phyloP scores from a whole-genome alignment of 2,329 filamentous ascomycete genomes.

The Scortechinia acanthostroma region DNA sequence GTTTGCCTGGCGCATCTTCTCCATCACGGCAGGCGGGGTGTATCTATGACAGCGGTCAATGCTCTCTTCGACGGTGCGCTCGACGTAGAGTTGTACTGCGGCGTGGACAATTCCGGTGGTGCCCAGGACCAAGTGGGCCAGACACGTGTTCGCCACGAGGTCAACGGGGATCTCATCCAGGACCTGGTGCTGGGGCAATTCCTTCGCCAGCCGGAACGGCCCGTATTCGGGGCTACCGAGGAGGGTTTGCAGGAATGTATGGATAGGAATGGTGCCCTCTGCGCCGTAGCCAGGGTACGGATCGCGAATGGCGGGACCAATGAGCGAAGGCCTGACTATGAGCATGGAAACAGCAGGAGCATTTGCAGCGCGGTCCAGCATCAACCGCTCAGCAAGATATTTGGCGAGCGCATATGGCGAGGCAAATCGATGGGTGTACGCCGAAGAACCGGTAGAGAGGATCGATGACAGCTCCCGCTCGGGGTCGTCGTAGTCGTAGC shows the following conservation, averaged over 20 bases:
- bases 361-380: background rate
- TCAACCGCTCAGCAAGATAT: background rate
- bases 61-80: background rate
- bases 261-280: background rate
- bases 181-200: background rate
- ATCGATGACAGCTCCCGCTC: background rate
- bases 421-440: background rate
- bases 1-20: background rate
- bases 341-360: background rate
- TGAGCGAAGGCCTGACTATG: background rate
- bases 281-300: background rate
- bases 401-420: background rate
- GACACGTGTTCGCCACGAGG: background rate
- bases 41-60: background rate
- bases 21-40: background rate
- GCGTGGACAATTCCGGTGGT: background rate
- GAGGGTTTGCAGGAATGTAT: background rate
- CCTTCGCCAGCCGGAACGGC: background rate
- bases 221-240: background rate
- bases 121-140: background rate
- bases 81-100: background rate
- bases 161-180: slow-evolving; percentile 1
- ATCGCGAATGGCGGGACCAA: background rate
- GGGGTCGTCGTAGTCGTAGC: background rate
- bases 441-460: background rate